These are phyloP conservation scores for Phoma sp. DNA, from an alignment of 2,329 filamentous ascomycete species.

Conservation along the genomic window DNA sequence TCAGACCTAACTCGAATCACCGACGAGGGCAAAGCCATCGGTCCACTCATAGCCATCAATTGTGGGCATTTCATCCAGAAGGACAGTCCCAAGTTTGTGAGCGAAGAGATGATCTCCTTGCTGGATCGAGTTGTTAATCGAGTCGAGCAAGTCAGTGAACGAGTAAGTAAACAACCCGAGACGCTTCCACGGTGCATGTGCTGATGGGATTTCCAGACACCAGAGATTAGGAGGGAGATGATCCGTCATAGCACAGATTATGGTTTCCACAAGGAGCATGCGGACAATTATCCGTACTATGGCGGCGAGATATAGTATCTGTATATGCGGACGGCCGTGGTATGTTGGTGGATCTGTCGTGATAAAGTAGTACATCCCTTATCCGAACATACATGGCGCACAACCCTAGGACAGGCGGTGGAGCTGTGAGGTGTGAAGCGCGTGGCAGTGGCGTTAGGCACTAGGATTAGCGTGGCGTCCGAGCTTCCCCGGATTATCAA, in stretches of 20 bases:
- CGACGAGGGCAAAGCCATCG: constrained; percentile 48
- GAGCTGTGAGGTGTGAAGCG: background rate
- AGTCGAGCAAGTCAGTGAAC: constrained; percentile 42
- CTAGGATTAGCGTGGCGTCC: constrained; percentile 4
- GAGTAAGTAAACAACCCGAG: constrained; percentile 14
- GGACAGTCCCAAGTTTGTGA: constrained; percentile 56
- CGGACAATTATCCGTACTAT: constrained; percentile 1
- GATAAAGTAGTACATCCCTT: background rate
- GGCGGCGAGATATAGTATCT: constrained; percentile 8
- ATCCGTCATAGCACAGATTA: constrained; percentile 16
- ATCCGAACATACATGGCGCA: no score
- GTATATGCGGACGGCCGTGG: no score
- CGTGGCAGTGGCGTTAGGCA: constrained; percentile 5
- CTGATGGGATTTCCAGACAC: background rate
- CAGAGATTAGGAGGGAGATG: constrained; percentile 17
- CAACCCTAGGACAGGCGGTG: no score
- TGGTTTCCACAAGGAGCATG: background rate
- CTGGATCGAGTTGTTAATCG: constrained; percentile 46
- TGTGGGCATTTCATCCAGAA: constrained; percentile 64
- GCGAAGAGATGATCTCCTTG: constrained; percentile 40
- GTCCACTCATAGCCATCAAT: constrained; percentile 55
- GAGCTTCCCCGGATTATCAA: constrained; percentile 16
- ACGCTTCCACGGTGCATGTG: background rate
- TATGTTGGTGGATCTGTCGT: no score
- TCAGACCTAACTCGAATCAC: constrained; percentile 57